A percentile compares a stretch with the other conserved stretches of the same genome.
These are phyloP conservation scores for Mixia osmundae DNA, from an alignment of 1,284 basidiomycete species.

Conservation along the genomic window DNA sequence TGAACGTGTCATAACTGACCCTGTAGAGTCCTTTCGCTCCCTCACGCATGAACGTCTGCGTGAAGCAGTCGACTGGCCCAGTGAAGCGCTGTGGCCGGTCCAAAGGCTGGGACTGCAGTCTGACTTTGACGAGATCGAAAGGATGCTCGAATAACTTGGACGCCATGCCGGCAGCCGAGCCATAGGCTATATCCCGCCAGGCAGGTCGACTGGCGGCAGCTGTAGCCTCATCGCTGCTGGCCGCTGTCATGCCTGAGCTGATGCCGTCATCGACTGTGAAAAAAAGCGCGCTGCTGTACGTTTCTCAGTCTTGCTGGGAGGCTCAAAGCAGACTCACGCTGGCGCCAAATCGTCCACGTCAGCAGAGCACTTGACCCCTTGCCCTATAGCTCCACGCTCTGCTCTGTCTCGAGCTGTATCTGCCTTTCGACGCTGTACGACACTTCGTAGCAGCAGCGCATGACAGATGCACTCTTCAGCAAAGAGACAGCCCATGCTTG, in stretches of 20 bases:
- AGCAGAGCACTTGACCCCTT: no score
- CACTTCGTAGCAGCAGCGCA: no score
- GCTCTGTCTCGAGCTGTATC: no score
- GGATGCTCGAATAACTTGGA: constrained; percentile 68
- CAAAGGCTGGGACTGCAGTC: constrained; percentile 57
- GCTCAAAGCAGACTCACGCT: not conserved
- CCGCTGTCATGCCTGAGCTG: not conserved
- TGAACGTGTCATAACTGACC: constrained; percentile 28
- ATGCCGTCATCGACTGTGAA: not conserved
- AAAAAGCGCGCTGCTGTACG: not conserved
- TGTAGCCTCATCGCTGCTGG: constrained; percentile 2
- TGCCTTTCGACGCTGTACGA: no score
- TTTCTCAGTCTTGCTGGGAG: not conserved
- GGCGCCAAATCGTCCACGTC: not conserved
- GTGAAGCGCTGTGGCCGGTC: constrained; percentile 42
- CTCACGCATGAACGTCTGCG: constrained; percentile 49
- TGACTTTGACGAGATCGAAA: constrained; percentile 57
- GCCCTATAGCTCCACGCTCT: no score
- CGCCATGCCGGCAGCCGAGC: constrained; percentile 41
- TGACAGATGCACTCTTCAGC: no score
- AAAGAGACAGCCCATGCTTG: no score
- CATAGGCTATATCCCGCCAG: constrained; percentile 27
- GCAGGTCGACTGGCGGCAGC: constrained; percentile 6
- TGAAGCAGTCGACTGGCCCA: constrained; percentile 57
- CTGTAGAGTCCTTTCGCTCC: constrained; percentile 55